These are phyloP conservation scores for Ascosphaera apis DNA, from an alignment of 2,329 filamentous ascomycete genomes.

Conservation along the genomic window DNA sequence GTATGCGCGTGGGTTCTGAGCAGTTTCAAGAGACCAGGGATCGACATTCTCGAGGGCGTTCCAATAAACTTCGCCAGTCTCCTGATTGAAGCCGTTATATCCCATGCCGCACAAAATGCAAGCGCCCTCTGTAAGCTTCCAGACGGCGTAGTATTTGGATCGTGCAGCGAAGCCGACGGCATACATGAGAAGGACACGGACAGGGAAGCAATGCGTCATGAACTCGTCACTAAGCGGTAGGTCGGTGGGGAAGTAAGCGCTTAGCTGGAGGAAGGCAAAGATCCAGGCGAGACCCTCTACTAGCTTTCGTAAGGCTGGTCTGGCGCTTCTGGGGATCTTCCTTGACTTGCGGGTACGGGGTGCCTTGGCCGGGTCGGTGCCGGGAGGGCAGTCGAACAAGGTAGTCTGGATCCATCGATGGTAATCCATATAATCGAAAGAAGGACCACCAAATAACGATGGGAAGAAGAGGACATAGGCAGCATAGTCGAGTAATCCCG, in stretches of 20 bases:
- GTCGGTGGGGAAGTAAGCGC: conserved; percentile 38
- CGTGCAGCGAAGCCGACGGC: conserved; percentile 63
- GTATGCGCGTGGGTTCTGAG: conserved; percentile 83
- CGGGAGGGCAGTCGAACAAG: conserved; percentile 73
- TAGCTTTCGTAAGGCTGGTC: conserved; percentile 59
- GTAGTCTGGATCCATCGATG: conserved; percentile 75
- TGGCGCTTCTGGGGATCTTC: conserved; percentile 76
- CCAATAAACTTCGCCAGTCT: conserved; percentile 70
- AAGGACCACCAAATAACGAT: conserved; percentile 64
- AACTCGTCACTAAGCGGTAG: conserved; percentile 44
- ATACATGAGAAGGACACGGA: conserved; percentile 57
- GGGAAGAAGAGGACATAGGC: conserved; percentile 95
- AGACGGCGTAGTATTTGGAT: conserved; percentile 92
- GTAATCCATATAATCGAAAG: conserved; percentile 91
- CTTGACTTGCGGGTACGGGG: conserved; percentile 73
- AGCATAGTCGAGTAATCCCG: conserved; percentile 53
- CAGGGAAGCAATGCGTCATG: conserved; percentile 42
- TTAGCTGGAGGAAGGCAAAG: conserved; percentile 49
- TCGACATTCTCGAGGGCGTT: conserved; percentile 77
- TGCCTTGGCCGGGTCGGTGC: conserved; percentile 62
- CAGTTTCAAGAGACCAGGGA: conserved; percentile 63
- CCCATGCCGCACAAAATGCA: conserved; percentile 87
- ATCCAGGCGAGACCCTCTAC: conserved; percentile 57
- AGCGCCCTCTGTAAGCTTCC: conserved; percentile 76
- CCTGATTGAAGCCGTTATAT: conserved; percentile 76